Conservation (phyloP, 257 asterid species). For the Eustoma russellianum region DNA sequence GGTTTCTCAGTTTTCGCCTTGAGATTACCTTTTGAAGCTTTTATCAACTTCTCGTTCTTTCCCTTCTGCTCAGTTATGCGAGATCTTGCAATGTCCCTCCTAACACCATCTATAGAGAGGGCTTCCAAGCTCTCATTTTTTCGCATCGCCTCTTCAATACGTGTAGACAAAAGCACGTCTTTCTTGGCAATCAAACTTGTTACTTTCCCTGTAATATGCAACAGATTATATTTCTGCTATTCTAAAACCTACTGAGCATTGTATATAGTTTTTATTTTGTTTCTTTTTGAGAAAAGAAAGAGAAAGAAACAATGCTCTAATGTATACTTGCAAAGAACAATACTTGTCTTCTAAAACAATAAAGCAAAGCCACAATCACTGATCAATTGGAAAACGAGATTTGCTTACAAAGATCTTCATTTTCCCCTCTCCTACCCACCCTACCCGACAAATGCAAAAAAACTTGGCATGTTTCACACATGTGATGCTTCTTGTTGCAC, state of each 20-base stretch:
- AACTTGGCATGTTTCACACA: too few relatives aligned
- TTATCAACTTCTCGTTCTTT: conserved; percentile 38
- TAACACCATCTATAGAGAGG: conserved; percentile 59
- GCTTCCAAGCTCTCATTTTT: conserved; percentile 96
- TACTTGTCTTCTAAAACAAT: not conserved
- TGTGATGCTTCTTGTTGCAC: too few relatives aligned
- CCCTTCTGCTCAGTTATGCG: conserved; percentile 65
- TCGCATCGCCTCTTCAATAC: conserved; percentile 74
- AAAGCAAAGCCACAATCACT: not conserved
- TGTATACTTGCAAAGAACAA: too few relatives aligned
- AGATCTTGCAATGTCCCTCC: conserved; percentile 72
- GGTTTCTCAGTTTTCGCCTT: conserved; percentile 22
- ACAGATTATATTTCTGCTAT: not conserved
- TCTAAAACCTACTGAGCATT: conserved; percentile 10
- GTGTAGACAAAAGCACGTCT: conserved; percentile 48
- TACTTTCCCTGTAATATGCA: conserved; percentile 57
- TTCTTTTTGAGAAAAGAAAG: not conserved
- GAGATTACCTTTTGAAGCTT: conserved; percentile 34
- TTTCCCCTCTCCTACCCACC: not conserved
- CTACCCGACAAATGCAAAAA: not conserved
- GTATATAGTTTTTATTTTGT: too few relatives aligned
- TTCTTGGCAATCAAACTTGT: conserved; percentile 79
- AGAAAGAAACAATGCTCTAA: not conserved
- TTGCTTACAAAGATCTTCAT: not conserved
- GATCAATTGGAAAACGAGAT: not conserved